Percentiles rank a stretch among this genome's conserved stretches.
phyloP scores from a whole-genome alignment of 192 early-diverging fungal genomes.

The Entrophospora sp. region DNA sequence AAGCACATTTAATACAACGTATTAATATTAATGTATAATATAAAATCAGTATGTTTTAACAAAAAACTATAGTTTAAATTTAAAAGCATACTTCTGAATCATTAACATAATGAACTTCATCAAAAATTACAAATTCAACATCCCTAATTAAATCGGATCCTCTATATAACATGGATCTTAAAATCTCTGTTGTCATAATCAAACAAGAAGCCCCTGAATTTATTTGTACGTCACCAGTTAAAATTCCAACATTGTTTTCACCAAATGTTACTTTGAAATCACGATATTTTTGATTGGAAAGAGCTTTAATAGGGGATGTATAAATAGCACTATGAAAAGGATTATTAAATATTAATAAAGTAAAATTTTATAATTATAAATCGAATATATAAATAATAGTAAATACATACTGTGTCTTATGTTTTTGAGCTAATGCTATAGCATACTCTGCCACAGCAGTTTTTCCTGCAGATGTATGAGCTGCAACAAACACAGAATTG shows the following conservation, averaged over 20 bases:
- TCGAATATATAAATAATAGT: neutral
- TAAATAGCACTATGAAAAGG: conserved; percentile 67
- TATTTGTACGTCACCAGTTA: conserved; percentile 98
- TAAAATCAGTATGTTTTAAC: neutral
- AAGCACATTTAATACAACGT: neutral
- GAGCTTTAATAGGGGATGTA: conserved; percentile 97
- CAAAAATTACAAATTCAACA: conserved; percentile 99
- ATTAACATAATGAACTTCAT: conserved; percentile 98
- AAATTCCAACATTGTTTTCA: conserved; percentile 93
- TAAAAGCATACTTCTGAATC: conserved; percentile 71
- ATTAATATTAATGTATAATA: neutral
- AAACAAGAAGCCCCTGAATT: conserved; percentile 92
- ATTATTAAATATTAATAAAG: conserved; percentile 1
- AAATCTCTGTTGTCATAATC: conserved; percentile 98
- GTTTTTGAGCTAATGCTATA: conserved; percentile 79
- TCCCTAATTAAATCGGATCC: conserved; percentile 94
- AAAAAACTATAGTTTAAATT: neutral
- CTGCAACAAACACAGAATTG: conserved; percentile 95
- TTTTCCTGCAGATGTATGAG: conserved; percentile 97
- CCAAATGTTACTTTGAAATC: conserved; percentile 85
- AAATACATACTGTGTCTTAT: conserved; percentile 22
- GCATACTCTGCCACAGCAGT: conserved; percentile 99
- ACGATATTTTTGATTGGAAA: conserved; percentile 97
- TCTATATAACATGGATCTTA: conserved; percentile 94
- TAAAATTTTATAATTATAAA: too few relatives aligned